Conservation (phyloP, 1,284 basidiomycete genomes). For the Omphalotus olearius region DNA sequence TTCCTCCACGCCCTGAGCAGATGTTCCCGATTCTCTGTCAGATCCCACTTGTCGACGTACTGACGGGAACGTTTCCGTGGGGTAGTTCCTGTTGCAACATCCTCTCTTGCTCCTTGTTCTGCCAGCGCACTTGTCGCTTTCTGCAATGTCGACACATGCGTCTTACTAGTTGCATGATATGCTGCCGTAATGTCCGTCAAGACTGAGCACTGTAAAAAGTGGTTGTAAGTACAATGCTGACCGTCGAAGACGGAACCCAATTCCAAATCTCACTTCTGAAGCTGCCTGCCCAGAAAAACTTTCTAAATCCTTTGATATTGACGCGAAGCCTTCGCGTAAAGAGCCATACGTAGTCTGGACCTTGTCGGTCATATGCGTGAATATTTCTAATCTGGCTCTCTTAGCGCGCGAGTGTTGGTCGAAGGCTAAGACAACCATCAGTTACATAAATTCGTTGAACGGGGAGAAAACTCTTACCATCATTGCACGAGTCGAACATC, state of each 20-base stretch:
- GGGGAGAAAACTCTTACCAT: conserved; percentile 34
- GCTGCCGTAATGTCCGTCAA: conserved; percentile 35
- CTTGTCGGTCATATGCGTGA: conserved; percentile 42
- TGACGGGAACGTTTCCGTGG: conserved; percentile 69
- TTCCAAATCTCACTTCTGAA: conserved; percentile 49
- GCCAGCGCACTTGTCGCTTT: conserved; percentile 47
- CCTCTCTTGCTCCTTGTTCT: conserved; percentile 57
- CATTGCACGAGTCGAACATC: conserved; percentile 38
- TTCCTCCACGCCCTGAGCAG: conserved; percentile 50
- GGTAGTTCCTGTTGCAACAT: conserved; percentile 62
- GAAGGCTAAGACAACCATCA: conserved; percentile 38
- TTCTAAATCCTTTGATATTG: conserved; percentile 48
- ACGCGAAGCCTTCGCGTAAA: conserved; percentile 44
- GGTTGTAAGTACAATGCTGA: not conserved
- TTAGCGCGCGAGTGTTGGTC: conserved; percentile 61
- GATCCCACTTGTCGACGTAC: conserved; percentile 64
- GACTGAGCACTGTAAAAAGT: conserved; percentile 31
- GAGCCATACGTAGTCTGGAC: conserved; percentile 48
- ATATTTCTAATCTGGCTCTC: conserved; percentile 59
- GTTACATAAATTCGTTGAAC: not conserved
- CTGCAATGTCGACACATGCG: conserved; percentile 44
- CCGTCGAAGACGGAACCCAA: not conserved
- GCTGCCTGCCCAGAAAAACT: conserved; percentile 37
- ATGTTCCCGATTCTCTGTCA: conserved; percentile 57
- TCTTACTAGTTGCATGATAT: conserved; percentile 35